Percentiles rank a stretch among this genome's conserved stretches.
phyloP scores from a whole-genome alignment of 345 rosid genomes.

The Linum lewisii region DNA sequence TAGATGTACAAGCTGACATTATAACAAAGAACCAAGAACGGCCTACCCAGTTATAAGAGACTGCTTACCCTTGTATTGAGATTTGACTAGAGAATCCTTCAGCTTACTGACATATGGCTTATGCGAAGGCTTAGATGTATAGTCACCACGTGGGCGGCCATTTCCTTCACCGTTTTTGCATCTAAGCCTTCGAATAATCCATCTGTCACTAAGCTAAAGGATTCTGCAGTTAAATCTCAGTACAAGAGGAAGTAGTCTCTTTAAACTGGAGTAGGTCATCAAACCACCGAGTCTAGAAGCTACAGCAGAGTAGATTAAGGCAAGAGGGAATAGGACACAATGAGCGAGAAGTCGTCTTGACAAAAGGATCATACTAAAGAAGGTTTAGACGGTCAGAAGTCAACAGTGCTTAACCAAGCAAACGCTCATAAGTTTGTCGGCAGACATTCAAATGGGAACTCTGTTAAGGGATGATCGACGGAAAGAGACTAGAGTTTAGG shows the following conservation, averaged over 20 bases:
- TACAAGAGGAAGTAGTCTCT: slow-evolving; percentile 20
- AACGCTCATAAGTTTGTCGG: slow-evolving; percentile 28
- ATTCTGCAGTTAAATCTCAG: slow-evolving; percentile 17
- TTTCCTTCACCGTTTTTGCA: no score
- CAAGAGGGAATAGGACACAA: slow-evolving; percentile 32
- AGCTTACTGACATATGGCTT: no score
- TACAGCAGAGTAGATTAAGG: slow-evolving; percentile 18
- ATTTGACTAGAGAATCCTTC: no score
- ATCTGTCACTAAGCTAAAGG: slow-evolving; percentile 28
- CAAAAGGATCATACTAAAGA: slow-evolving; percentile 22
- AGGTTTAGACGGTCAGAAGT: slow-evolving; percentile 28
- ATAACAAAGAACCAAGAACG: no score
- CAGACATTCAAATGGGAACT: slow-evolving; percentile 16
- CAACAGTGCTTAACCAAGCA: slow-evolving; percentile 24
- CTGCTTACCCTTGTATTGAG: no score
- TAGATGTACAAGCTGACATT: no score
- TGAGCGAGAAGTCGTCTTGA: slow-evolving; percentile 28
- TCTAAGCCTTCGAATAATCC: slow-evolving; percentile 23
- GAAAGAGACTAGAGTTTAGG: no score
- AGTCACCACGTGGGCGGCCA: no score
- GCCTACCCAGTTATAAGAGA: no score
- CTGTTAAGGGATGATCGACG: slow-evolving; percentile 25
- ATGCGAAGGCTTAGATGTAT: no score
- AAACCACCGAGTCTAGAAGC: slow-evolving; percentile 18
- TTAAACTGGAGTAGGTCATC: slow-evolving; percentile 17